phyloP scores from a whole-genome alignment of 1,284 basidiomycete species.

The Somion occarium region DNA sequence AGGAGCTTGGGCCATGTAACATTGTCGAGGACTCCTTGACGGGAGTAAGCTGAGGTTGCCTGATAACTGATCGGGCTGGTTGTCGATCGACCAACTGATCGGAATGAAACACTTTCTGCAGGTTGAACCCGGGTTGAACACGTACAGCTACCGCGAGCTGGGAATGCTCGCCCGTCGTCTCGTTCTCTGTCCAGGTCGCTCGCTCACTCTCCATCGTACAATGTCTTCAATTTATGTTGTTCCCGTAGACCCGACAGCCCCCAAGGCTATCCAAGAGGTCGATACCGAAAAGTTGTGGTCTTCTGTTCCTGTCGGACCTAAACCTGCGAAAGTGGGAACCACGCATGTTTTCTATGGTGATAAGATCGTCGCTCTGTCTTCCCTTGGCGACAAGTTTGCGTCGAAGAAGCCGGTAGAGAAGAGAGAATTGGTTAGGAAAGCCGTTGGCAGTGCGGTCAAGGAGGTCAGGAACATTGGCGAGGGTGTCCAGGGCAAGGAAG shows the following conservation, averaged over 20 bases:
- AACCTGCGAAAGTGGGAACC: constrained; percentile 56
- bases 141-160: too few relatives aligned
- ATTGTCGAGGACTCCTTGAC: too few relatives aligned
- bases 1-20: too few relatives aligned
- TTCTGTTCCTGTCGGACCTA: constrained; percentile 28
- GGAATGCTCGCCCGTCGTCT: too few relatives aligned
- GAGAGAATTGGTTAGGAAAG: constrained; percentile 61
- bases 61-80: too few relatives aligned
- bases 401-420: constrained; percentile 43
- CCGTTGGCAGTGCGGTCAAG: constrained; percentile 65
- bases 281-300: constrained; percentile 41
- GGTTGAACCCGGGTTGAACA: too few relatives aligned
- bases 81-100: too few relatives aligned
- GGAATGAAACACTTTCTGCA: too few relatives aligned
- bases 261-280: constrained; percentile 17
- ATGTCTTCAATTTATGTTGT: too few relatives aligned
- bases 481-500: constrained; percentile 44
- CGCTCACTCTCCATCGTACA: too few relatives aligned
- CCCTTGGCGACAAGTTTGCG: constrained; percentile 57
- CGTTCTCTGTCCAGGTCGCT: too few relatives aligned
- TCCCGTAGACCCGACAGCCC: constrained; percentile 34
- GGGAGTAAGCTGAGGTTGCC: too few relatives aligned
- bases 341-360: constrained; percentile 59
- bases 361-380: constrained; percentile 48
- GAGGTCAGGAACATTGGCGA: constrained; percentile 51